Base-by-base conservation (phyloP, 2,329 filamentous ascomycete genomes). In the Beauveria medogensis region DNA sequence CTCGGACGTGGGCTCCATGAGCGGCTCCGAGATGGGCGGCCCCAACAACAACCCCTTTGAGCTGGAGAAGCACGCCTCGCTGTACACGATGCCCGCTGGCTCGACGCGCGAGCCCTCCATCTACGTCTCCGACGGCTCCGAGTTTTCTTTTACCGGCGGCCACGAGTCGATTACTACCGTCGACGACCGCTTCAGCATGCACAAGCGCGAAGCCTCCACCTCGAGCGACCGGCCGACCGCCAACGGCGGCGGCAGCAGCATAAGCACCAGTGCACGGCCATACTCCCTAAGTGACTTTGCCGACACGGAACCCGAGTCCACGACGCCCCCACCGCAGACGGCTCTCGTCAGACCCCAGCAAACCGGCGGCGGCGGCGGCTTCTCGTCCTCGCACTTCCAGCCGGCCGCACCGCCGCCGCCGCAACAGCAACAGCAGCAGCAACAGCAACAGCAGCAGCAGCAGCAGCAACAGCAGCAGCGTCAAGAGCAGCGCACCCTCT, bases 61-160 rank as follows among this genome's bases (percentile, higher is more conserved):
- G 59, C 75, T 87, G 3, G 85, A 88, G 69, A 79, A 81, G n/a
- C 84, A 86, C 65, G 75, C 82, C 1, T 85, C 83, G 1, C 72
- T 85, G 1, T 83, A 84, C 63, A 74, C 73, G 14, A 68, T 71
- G 65, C 70, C 75, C 5, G 67, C 71, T 4, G 70, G 72, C 0
- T 51, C 57, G 22, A 75, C 73, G 55, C 75, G 82, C 41, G 82
- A 84, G 64, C 82, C 82, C 0, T 84, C 81, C 3, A 84, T 86
- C 52, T 86, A 86, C 66, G 79, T 86, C 10, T 82, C 82, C 1
- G 83, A 86, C 63, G 82, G 84, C 62, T 82, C 80, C 8, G 77
- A 81, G 28, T 80, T 78, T 62, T 75, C 79, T 3, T 67, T 75
- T 41, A 70, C 68, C 5, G 71, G 74, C 41, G 63, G 73, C 34